A percentile compares a stretch with the other conserved stretches of the same genome.
phyloP scores from a whole-genome alignment of 108 stramenopile species.

The Epipyxis sp. region DNA sequence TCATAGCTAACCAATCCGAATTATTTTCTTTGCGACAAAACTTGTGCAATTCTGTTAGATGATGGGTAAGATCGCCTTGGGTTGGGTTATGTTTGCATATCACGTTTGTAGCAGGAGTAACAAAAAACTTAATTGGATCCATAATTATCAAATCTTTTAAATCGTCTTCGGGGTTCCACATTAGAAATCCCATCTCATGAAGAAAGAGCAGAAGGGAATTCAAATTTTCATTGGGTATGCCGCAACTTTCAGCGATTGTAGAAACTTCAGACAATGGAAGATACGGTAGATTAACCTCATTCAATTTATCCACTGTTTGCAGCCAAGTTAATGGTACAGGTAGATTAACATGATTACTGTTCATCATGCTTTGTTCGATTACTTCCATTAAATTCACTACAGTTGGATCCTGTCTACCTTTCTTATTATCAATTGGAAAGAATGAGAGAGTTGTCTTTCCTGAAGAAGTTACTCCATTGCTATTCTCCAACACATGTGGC shows the following conservation, averaged over 20 bases:
- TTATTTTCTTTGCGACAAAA: too few relatives aligned
- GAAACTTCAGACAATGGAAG: neutral
- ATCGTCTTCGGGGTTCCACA: too few relatives aligned
- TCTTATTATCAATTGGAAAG: slow-evolving; percentile 6
- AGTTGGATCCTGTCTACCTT: neutral
- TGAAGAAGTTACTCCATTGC: neutral
- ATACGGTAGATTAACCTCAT: slow-evolving; percentile 4
- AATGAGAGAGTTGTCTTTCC: slow-evolving; percentile 8
- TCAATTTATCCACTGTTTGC: too few relatives aligned
- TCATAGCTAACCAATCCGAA: too few relatives aligned
- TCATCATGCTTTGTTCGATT: neutral
- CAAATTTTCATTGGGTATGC: neutral
- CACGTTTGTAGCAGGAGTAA: too few relatives aligned
- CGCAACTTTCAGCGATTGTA: slow-evolving; percentile 6
- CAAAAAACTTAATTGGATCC: too few relatives aligned
- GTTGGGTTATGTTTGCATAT: too few relatives aligned
- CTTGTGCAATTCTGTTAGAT: too few relatives aligned
- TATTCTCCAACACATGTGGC: slow-evolving; percentile 16
- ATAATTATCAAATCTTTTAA: too few relatives aligned
- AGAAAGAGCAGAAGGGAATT: neutral
- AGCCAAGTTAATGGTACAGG: slow-evolving; percentile 1
- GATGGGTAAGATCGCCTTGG: too few relatives aligned
- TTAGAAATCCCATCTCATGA: slow-evolving; percentile 23
- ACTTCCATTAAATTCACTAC: neutral
- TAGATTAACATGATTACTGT: neutral